Conservation (phyloP, 2,329 filamentous ascomycete genomes). For the Fusarium metavorans region DNA sequence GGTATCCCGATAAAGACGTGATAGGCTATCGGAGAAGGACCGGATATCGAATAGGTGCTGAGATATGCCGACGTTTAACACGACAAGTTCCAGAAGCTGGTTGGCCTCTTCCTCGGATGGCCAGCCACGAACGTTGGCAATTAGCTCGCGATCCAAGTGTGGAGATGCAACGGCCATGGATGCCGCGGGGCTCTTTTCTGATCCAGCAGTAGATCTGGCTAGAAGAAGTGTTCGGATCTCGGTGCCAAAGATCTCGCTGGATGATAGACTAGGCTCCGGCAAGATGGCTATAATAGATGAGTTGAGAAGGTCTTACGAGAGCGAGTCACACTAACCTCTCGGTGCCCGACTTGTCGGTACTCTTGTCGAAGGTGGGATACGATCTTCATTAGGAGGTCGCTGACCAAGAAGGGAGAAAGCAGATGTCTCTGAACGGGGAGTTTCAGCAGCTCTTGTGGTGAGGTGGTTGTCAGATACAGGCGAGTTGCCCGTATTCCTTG, state of each 20-base stretch:
- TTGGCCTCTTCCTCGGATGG: slow-evolving; percentile 30
- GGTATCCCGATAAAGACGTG: slow-evolving; percentile 8
- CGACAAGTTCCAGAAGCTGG: slow-evolving; percentile 22
- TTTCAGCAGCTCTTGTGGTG: neutral
- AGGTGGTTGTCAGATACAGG: neutral
- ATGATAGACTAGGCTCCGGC: slow-evolving; percentile 18
- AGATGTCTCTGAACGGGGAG: slow-evolving; percentile 15
- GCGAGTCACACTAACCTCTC: neutral
- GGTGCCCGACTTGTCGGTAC: neutral
- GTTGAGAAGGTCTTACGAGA: neutral
- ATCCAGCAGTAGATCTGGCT: slow-evolving; percentile 4
- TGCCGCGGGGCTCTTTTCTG: slow-evolving; percentile 8
- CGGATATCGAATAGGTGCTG: slow-evolving; percentile 28
- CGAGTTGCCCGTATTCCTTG: neutral
- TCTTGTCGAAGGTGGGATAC: neutral
- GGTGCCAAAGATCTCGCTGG: slow-evolving; percentile 28
- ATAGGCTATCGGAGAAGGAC: slow-evolving; percentile 24
- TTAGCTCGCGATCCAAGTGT: slow-evolving; percentile 11
- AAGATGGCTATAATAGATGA: slow-evolving; percentile 6
- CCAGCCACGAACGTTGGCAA: slow-evolving; percentile 19
- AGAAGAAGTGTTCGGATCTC: slow-evolving; percentile 22
- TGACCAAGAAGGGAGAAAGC: slow-evolving; percentile 17
- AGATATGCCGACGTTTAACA: slow-evolving; percentile 31
- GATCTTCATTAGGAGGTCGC: slow-evolving; percentile 1
- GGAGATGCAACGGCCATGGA: slow-evolving; percentile 7